Evolutionary conservation across 768 basidiomycete species (phyloP).

Genomic region (Astraeus odoratus): DNA sequence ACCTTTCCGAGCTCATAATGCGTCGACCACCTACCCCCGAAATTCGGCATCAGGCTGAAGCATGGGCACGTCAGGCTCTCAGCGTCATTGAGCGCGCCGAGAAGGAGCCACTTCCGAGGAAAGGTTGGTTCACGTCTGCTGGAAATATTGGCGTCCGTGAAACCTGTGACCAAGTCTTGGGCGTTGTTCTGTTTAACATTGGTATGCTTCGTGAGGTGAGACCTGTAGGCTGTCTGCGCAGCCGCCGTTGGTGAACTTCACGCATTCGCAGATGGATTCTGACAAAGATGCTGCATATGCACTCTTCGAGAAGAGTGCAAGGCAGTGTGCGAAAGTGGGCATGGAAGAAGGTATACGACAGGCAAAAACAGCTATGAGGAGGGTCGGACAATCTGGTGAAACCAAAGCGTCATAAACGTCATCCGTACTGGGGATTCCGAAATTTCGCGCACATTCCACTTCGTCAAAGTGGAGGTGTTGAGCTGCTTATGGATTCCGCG

Average conservation of each 20-base stretch:
- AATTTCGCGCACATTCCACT: no score
- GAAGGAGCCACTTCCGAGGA: slow-evolving; percentile 10
- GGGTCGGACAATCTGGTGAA: slow-evolving; percentile 13
- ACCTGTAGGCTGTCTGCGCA: neutral
- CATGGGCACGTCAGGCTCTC: slow-evolving; percentile 52
- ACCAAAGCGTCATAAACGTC: neutral
- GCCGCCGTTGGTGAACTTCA: neutral
- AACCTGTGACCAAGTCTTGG: slow-evolving; percentile 49
- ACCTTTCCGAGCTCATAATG: slow-evolving; percentile 38
- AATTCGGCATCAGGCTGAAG: slow-evolving; percentile 42
- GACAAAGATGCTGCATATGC: slow-evolving; percentile 22
- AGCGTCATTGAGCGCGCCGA: slow-evolving; percentile 26
- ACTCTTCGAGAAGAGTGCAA: slow-evolving; percentile 27
- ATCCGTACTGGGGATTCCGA: no score
- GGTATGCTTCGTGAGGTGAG: slow-evolving; percentile 45
- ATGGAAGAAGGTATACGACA: slow-evolving; percentile 31
- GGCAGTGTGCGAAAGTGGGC: slow-evolving; percentile 24
- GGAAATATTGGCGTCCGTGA: slow-evolving; percentile 24
- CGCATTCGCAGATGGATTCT: slow-evolving; percentile 25
- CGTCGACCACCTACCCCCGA: slow-evolving; percentile 30
- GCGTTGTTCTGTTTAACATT: slow-evolving; percentile 55
- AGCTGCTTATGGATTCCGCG: no score
- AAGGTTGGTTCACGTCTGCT: slow-evolving; percentile 13
- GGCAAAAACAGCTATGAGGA: slow-evolving; percentile 27
- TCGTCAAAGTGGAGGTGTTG: no score